Evolutionary conservation across 139 green algal species (phyloP), one percentile per base, ranked within the genome.

Genomic region (Picochlorum sp.): DNA sequence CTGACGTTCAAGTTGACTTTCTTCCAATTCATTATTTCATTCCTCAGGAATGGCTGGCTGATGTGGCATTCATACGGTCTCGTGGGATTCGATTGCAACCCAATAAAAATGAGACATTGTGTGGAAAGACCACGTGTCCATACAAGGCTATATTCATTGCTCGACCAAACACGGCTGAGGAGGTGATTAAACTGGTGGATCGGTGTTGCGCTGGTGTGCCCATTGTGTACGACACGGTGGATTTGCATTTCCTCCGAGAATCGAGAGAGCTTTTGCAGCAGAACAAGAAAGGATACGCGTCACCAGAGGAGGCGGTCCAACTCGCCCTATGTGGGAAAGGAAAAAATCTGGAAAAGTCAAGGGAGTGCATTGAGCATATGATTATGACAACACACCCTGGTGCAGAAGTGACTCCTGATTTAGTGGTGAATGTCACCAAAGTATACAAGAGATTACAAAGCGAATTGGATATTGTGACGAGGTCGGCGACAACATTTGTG

Each of bases 211-310:
- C 51, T 4, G 51, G 51, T n/a, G 51, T 59, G 1, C 51, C 51
- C 1, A 16, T 59, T 18, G 26, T 75, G 24, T 75, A 55, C 45
- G 61, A 75, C 54, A 70, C 69, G 0, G 69, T 75, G 14, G 62
- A 75, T 55, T 41, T 75, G 4, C 61, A 69, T 47, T 75, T 75
- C 20, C 28, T 75, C 14, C 34, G 62, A 3, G 62, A 75, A 18
- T 63, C 61, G 8, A 61, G 63, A 3, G 47, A 54, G n/a, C 11
- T 54, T 24, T 26, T 54, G 2, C 47, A 54, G n/a, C 6, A 54
- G 47, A 20, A 54, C 3, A 54, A 10, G 3, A 1, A 21, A 54
- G 47, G 47, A 9, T 54, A 26, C 0, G 47, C n/a, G 18, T 20
- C 16, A 3, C 47, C 47, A 26, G 18, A 26, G 11, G 47, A 54